Evolutionary conservation across 78 protist species (phyloP).

Genomic region (Thecamonas trahens): DNA sequence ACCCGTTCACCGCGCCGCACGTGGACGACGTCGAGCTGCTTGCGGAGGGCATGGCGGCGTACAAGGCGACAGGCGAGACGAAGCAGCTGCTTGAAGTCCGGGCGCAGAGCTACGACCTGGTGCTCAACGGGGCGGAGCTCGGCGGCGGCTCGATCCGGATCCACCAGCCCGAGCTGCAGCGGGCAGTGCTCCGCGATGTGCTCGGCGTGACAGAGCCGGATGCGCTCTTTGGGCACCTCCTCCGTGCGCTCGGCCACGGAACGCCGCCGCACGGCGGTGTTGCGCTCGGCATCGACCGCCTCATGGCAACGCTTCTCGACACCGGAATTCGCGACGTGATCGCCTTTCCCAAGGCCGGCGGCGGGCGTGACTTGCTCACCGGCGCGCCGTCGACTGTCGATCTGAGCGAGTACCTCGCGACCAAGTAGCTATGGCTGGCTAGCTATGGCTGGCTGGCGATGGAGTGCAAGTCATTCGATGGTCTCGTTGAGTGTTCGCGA

Average conservation of each 20-base stretch:
- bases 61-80: not conserved
- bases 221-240: constrained; percentile 33
- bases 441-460: no score
- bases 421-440: no score
- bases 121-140: constrained; percentile 73
- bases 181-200: constrained; percentile 19
- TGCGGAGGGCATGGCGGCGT: not conserved
- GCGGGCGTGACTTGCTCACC: constrained; percentile 16
- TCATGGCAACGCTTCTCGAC: constrained; percentile 18
- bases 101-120: constrained; percentile 73
- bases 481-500: no score
- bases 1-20: constrained; percentile 86
- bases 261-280: constrained; percentile 75
- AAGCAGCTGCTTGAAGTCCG: constrained; percentile 8
- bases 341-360: constrained; percentile 77
- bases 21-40: constrained; percentile 41
- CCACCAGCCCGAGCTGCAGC: constrained; percentile 60
- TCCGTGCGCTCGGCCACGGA: constrained; percentile 46
- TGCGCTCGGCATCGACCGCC: constrained; percentile 75
- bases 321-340: constrained; percentile 72
- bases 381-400: no score
- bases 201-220: not conserved
- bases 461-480: no score
- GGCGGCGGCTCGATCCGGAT: constrained; percentile 87
- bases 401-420: no score